These are phyloP conservation scores for Pilaira anomala DNA, from an alignment of 192 early-diverging fungal species.

Conservation along the genomic window DNA sequence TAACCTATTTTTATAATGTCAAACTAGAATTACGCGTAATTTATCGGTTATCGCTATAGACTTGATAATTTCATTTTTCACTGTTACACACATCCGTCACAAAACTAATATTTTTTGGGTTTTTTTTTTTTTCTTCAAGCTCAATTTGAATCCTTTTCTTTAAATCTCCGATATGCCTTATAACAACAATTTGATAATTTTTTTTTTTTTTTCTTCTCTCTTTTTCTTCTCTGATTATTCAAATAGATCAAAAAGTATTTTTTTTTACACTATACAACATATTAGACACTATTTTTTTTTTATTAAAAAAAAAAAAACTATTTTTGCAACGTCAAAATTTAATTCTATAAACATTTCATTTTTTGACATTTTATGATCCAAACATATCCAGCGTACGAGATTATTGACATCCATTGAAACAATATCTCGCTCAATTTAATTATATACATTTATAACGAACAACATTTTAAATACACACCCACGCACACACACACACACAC, in stretches of 20 bases:
- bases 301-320: neutral
- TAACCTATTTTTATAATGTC: slow-evolving; percentile 8
- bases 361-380: slow-evolving; percentile 19
- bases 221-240: slow-evolving; percentile 1
- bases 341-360: slow-evolving; percentile 1
- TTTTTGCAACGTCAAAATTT: too few relatives aligned
- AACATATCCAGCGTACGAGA: slow-evolving; percentile 13
- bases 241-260: neutral
- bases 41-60: neutral
- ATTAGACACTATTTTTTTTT: too few relatives aligned
- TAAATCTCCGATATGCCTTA: slow-evolving; percentile 5
- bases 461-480: slow-evolving; percentile 3
- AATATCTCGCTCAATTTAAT: slow-evolving; percentile 12
- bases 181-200: neutral
- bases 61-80: neutral
- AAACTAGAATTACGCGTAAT: neutral
- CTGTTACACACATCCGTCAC: slow-evolving; percentile 13
- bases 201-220: slow-evolving; percentile 4
- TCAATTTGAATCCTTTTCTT: slow-evolving; percentile 17
- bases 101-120: slow-evolving; percentile 9
- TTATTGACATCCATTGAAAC: slow-evolving; percentile 17
- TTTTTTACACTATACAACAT: too few relatives aligned
- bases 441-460: neutral
- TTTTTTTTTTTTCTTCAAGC: neutral
- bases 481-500: neutral